A percentile compares a stretch with the other conserved stretches of the same genome.
phyloP scores from a whole-genome alignment of 148 eudicot species.

The Camellia japonica region DNA sequence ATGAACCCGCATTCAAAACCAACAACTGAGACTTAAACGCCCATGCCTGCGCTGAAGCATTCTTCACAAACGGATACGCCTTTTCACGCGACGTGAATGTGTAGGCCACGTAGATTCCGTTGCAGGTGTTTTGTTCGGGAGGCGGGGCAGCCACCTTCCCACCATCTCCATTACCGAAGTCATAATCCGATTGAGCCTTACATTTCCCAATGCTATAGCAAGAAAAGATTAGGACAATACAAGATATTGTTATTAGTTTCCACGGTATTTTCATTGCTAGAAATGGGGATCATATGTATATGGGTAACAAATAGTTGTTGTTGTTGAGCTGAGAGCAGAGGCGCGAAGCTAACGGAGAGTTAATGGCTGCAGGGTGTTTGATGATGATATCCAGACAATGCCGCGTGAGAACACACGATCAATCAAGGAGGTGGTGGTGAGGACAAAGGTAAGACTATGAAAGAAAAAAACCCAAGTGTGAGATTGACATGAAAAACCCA shows the following conservation, averaged over 20 bases:
- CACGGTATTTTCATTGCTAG: constrained; percentile 32
- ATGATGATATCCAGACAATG: constrained; percentile 22
- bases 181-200: constrained; percentile 11
- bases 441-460: too few species aligned
- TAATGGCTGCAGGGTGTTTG: too few species aligned
- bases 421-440: background rate
- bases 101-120: constrained; percentile 47
- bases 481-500: background rate
- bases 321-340: background rate
- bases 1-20: constrained; percentile 38
- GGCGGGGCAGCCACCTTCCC: constrained; percentile 17
- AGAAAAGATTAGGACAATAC: background rate
- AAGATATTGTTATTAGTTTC: constrained; percentile 8
- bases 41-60: constrained; percentile 58
- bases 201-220: background rate
- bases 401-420: constrained; percentile 14
- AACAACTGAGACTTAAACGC: constrained; percentile 35
- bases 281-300: background rate
- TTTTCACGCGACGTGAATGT: constrained; percentile 42
- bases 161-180: background rate
- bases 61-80: constrained; percentile 40
- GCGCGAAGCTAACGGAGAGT: too few species aligned
- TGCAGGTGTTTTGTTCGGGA: constrained; percentile 23
- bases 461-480: background rate
- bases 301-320: background rate